A percentile compares a stretch with the other conserved stretches of the same genome.
Conservation (phyloP, 2,329 filamentous ascomycete species). For the Exophiala sp. region DNA sequence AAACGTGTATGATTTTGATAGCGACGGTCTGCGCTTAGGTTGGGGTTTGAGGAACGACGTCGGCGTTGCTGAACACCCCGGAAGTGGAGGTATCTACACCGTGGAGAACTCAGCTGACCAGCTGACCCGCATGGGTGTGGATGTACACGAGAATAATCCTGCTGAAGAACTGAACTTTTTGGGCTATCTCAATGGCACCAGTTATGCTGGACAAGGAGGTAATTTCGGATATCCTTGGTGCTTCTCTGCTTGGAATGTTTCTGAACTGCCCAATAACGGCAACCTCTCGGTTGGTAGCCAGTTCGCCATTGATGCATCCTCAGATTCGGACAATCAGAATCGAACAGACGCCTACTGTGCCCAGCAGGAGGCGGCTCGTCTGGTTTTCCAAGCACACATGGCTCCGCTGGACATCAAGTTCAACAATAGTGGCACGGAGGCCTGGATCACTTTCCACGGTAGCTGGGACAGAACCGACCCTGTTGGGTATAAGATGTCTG, state of each 20-base stretch:
- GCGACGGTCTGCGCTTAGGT: conserved; percentile 50
- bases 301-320: conserved; percentile 44
- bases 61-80: conserved; percentile 56
- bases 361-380: conserved; percentile 43
- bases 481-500: conserved; percentile 50
- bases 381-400: conserved; percentile 64
- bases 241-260: conserved; percentile 62
- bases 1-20: conserved; percentile 48
- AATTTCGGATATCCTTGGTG: conserved; percentile 70
- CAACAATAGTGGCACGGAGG: conserved; percentile 53
- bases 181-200: conserved; percentile 56
- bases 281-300: conserved; percentile 46
- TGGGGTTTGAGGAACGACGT: conserved; percentile 74
- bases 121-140: conserved; percentile 54
- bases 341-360: conserved; percentile 43
- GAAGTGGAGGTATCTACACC: conserved; percentile 48
- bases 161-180: conserved; percentile 73
- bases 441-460: conserved; percentile 69
- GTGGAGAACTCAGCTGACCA: conserved; percentile 72
- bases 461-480: conserved; percentile 58
- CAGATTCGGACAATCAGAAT: conserved; percentile 45
- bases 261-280: conserved; percentile 46
- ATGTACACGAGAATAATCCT: conserved; percentile 66
- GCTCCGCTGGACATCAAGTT: conserved; percentile 72
- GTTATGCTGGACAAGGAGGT: conserved; percentile 38